phyloP scores from a whole-genome alignment of 108 stramenopile genomes.

The Aurantiochytrium sp. region DNA sequence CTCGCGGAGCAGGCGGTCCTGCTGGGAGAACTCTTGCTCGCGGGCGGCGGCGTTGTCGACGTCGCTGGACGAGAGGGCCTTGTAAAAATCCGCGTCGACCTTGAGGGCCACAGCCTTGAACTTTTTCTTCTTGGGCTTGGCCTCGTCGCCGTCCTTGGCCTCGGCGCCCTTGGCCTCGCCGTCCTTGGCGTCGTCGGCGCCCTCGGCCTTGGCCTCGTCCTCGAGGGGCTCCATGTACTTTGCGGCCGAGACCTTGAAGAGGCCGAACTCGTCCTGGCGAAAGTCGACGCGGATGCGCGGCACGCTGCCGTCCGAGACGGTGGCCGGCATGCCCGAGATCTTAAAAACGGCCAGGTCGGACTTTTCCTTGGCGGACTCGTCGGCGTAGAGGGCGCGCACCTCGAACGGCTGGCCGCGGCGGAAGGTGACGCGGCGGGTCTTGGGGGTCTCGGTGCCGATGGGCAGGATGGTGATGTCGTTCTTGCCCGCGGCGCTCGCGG shows the following conservation, averaged over 20 bases:
- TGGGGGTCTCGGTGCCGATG: conserved; percentile 80
- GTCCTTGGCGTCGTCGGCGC: neutral
- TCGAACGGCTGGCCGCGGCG: conserved; percentile 54
- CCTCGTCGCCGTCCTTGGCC: conserved; percentile 26
- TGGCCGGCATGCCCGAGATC: conserved; percentile 45
- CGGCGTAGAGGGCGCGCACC: conserved; percentile 44
- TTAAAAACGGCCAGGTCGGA: conserved; percentile 47
- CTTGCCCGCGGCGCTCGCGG: conserved; percentile 42
- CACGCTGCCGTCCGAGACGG: conserved; percentile 42
- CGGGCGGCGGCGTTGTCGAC: conserved; percentile 70
- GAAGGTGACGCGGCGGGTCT: conserved; percentile 87
- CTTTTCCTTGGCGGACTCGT: neutral
- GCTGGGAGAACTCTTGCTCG: conserved; percentile 78
- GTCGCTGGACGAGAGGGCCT: conserved; percentile 66
- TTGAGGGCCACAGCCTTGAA: conserved; percentile 71
- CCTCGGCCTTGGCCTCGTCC: conserved; percentile 30
- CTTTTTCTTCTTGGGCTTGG: conserved; percentile 73
- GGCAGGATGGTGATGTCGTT: conserved; percentile 76
- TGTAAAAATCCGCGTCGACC: neutral
- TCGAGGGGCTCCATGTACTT: conserved; percentile 89
- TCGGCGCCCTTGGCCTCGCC: conserved; percentile 1
- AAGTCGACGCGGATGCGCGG: conserved; percentile 92
- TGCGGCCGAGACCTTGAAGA: conserved; percentile 75
- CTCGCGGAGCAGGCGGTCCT: conserved; percentile 83
- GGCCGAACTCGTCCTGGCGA: conserved; percentile 86